These are phyloP conservation scores for Gossypium davidsonii DNA, from an alignment of 441 rosid species.

Conservation along the genomic window DNA sequence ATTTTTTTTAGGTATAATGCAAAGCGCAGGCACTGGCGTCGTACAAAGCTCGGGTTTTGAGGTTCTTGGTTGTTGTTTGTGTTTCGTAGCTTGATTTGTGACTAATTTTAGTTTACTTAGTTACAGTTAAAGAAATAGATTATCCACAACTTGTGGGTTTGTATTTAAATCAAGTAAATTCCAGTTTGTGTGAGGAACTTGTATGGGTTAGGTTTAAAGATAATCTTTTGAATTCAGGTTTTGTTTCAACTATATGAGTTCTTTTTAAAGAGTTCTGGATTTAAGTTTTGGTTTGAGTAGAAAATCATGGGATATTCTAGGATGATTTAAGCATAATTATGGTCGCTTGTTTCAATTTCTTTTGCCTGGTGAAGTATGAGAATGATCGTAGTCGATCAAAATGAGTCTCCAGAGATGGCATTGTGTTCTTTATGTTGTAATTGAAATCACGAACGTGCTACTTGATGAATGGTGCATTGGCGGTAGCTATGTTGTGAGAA, in stretches of 20 bases:
- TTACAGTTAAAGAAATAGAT: constrained; percentile 1
- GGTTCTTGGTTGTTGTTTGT: constrained; percentile 18
- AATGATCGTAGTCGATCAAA: neutral
- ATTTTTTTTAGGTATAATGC: constrained; percentile 61
- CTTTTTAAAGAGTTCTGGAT: too few relatives aligned
- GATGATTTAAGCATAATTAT: neutral
- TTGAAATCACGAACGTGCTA: neutral
- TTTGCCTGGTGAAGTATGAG: neutral
- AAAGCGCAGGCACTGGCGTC: constrained; percentile 94
- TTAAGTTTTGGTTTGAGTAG: too few relatives aligned
- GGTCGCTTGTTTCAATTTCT: neutral
- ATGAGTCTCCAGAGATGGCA: neutral
- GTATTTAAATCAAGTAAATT: neutral
- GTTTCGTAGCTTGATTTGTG: constrained; percentile 11
- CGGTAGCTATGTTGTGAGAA: too few relatives aligned
- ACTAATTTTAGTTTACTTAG: neutral
- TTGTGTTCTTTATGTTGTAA: neutral
- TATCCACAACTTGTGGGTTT: constrained; percentile 10
- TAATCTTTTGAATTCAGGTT: neutral
- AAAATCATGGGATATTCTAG: neutral
- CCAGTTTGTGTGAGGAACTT: constrained; percentile 10
- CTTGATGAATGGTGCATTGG: neutral
- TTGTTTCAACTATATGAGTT: neutral
- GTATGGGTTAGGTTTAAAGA: neutral
- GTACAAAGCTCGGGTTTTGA: constrained; percentile 89